Evolutionary conservation across 1,284 basidiomycete species (phyloP).

Genomic region (Ganoderma meredithae): DNA sequence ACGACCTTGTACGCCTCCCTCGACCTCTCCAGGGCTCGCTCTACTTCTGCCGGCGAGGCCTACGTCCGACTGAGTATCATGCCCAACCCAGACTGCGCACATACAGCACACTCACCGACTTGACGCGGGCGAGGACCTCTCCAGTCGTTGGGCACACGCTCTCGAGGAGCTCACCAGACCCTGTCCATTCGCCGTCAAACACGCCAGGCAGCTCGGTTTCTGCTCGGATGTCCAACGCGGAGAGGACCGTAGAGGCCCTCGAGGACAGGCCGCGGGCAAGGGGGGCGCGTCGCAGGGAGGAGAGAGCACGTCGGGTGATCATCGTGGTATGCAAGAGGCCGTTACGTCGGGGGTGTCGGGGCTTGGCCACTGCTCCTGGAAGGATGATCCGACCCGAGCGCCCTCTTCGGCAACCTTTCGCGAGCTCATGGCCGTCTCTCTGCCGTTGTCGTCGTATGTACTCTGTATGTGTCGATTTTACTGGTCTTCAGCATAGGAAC

Average conservation of each 20-base stretch:
- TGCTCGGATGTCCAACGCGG: slow-evolving; percentile 65
- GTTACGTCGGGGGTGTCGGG: not conserved
- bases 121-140: slow-evolving; percentile 74
- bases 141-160: slow-evolving; percentile 82
- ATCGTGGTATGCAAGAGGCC: slow-evolving; percentile 23
- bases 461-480: not conserved
- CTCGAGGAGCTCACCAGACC: slow-evolving; percentile 73
- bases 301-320: slow-evolving; percentile 26
- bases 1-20: slow-evolving; percentile 78
- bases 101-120: slow-evolving; percentile 54
- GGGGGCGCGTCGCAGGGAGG: slow-evolving; percentile 26
- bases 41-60: slow-evolving; percentile 75
- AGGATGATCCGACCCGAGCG: slow-evolving; percentile 24
- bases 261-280: slow-evolving; percentile 53
- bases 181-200: slow-evolving; percentile 81
- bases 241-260: slow-evolving; percentile 70
- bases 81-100: not conserved
- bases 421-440: not conserved
- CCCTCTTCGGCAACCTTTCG: not conserved
- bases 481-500: not conserved
- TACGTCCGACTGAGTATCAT: slow-evolving; percentile 34
- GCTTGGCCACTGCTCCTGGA: slow-evolving; percentile 1
- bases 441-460: not conserved
- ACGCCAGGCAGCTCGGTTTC: slow-evolving; percentile 65
- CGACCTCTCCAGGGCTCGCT: slow-evolving; percentile 66